Conservation (phyloP, 1,284 basidiomycete genomes). For the Laetiporus sulphureus region DNA sequence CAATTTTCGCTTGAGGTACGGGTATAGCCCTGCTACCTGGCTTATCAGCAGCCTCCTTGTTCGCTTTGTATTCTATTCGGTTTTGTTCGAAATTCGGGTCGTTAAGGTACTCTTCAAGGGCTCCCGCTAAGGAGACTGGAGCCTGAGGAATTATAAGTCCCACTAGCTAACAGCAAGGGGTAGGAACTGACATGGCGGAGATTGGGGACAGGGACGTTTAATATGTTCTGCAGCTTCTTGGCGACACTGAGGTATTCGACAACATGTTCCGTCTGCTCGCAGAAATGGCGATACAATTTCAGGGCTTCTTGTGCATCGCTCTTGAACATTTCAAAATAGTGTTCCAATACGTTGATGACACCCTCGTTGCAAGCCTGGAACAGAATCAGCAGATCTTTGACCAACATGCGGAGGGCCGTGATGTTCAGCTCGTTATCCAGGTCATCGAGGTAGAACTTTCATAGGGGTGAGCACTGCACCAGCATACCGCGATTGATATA, state of each 20-base stretch:
- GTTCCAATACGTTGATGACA: slow-evolving; percentile 87
- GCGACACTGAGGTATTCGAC: slow-evolving; percentile 94
- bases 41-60: slow-evolving; percentile 67
- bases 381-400: slow-evolving; percentile 92
- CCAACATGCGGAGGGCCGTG: slow-evolving; percentile 88
- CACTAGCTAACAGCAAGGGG: not conserved
- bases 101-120: slow-evolving; percentile 92
- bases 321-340: slow-evolving; percentile 99
- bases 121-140: slow-evolving; percentile 86
- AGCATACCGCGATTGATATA: slow-evolving; percentile 6
- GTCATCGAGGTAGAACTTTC: slow-evolving; percentile 90
- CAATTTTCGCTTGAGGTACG: slow-evolving; percentile 14
- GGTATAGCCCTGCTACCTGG: not conserved
- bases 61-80: slow-evolving; percentile 85
- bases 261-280: slow-evolving; percentile 89
- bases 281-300: slow-evolving; percentile 90
- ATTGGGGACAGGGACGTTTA: slow-evolving; percentile 93
- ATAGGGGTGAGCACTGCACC: not conserved
- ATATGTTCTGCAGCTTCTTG: slow-evolving; percentile 84
- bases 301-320: slow-evolving; percentile 85
- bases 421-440: slow-evolving; percentile 89
- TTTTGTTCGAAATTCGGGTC: slow-evolving; percentile 97
- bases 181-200: slow-evolving; percentile 86
- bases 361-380: slow-evolving; percentile 98
- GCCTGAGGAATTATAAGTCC: slow-evolving; percentile 44